phyloP scores from a whole-genome alignment of 2,329 filamentous ascomycete genomes.

The Dendryphion nanum region DNA sequence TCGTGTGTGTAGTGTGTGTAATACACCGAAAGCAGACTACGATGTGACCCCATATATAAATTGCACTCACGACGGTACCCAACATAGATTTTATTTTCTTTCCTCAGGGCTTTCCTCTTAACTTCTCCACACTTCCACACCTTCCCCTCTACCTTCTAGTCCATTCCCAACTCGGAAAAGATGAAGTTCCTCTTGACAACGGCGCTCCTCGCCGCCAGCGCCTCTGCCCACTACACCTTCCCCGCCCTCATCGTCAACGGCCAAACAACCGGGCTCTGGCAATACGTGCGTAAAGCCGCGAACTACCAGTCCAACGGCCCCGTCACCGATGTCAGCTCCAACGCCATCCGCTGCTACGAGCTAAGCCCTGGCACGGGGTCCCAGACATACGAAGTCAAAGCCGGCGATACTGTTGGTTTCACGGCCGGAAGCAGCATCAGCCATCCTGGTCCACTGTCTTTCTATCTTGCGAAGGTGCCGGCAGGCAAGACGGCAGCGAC shows the following conservation, averaged over 20 bases:
- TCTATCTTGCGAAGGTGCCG: slow-evolving; percentile 40
- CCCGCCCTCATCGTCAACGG: slow-evolving; percentile 26
- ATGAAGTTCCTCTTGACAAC: slow-evolving; percentile 29
- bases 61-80: too few relatives aligned
- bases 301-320: slow-evolving; percentile 38
- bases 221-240: slow-evolving; percentile 34
- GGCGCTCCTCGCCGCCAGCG: slow-evolving; percentile 20
- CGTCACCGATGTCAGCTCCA: slow-evolving; percentile 23
- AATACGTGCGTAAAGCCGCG: slow-evolving; percentile 35
- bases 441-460: slow-evolving; percentile 36
- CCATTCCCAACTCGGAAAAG: slow-evolving; percentile 2
- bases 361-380: slow-evolving; percentile 15
- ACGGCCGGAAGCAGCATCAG: slow-evolving; percentile 21
- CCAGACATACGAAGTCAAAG: slow-evolving; percentile 10
- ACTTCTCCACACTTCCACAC: not conserved
- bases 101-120: too few relatives aligned
- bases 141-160: not conserved
- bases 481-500: slow-evolving; percentile 25
- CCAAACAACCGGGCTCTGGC: slow-evolving; percentile 24
- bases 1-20: too few relatives aligned
- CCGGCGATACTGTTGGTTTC: slow-evolving; percentile 32
- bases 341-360: slow-evolving; percentile 30
- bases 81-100: not conserved
- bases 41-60: too few relatives aligned
- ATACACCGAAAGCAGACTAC: too few relatives aligned